Base-by-base conservation (phyloP, 1,284 basidiomycete species). In the Schizophyllum amplum region DNA sequence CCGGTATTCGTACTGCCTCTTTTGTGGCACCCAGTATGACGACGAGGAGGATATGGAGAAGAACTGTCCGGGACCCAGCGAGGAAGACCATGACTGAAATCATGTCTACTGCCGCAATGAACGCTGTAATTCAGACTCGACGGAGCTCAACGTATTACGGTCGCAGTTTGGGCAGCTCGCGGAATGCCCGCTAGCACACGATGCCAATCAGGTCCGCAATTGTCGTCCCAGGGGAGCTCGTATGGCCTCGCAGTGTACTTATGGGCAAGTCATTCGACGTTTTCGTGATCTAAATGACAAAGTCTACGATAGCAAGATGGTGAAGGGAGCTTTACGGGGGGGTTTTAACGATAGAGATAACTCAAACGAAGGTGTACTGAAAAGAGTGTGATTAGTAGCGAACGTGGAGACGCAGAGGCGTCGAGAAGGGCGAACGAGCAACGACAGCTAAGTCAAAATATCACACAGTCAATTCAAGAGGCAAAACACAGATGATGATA, bases 21-120 rank as follows among this genome's bases (percentile, higher is more conserved):
- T 90, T 88, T 94, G 92, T 67, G 91, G 92, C 7, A 80, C 84
- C 5, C 78, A 83, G 63, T 94, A 92, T 67, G 75, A 80, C 20
- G 74, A 77, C 61, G 67, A 70, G 11, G 78, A 81, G 24, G 87
- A 91, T 56, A 72, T 94, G 73, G 72, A 72, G 55, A 68, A 66
- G 47, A 76, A 84, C 56, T 94, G 91, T 69, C 91, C 91, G 3
- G 91, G 92, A 1, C 67, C 74, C 42, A 79, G 82, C 46, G 92
- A 94, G 68, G 87, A 90, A 27, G 82, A 81, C 55, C 92, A 94
- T 67, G 86, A 90, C 71, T 91, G 72, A 78, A 2, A 9, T 42
- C 17, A 9, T 9, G 33, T 42, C 11, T 9, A 17, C 2, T 9
- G 3, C 17, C 17, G 3, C 33, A 42, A 13, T 2, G 33, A 3